These are phyloP conservation scores for Myrmaecium sp. DNA, from an alignment of 2,329 filamentous ascomycete genomes.

Conservation along the genomic window DNA sequence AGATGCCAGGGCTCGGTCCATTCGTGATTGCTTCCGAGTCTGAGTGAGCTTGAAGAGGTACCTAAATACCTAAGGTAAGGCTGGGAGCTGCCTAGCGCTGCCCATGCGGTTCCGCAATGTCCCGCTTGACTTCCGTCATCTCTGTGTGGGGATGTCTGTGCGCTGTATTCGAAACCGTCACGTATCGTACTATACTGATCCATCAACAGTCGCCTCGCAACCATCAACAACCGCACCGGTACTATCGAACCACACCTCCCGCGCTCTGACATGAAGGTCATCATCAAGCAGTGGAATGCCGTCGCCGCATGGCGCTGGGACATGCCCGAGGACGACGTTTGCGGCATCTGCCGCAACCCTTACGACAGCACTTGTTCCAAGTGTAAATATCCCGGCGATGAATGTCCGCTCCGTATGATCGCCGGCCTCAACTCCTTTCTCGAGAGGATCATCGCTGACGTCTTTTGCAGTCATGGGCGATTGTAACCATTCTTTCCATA, in stretches of 20 bases:
- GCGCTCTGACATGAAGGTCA: constrained; percentile 99
- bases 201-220: constrained; percentile 4
- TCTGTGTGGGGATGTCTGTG: too few relatives aligned
- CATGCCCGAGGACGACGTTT: constrained; percentile 92
- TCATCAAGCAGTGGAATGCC: constrained; percentile 80
- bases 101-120: too few relatives aligned
- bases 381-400: constrained; percentile 94
- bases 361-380: constrained; percentile 96
- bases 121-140: too few relatives aligned
- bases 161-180: too few relatives aligned
- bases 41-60: too few relatives aligned
- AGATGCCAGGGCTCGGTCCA: too few relatives aligned
- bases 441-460: constrained; percentile 6
- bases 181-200: too few relatives aligned
- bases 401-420: constrained; percentile 69
- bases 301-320: constrained; percentile 98
- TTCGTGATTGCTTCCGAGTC: too few relatives aligned
- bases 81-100: too few relatives aligned
- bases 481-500: constrained; percentile 95
- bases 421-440: constrained; percentile 3
- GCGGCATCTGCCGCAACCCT: constrained; percentile 93
- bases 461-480: constrained; percentile 62
- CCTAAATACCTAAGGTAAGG: too few relatives aligned
- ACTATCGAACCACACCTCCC: too few relatives aligned
- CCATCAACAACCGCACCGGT: constrained; percentile 2